These are phyloP conservation scores for Hsuehochloa calcarea DNA, from an alignment of 176 grass and related monocot genomes.

Conservation along the genomic window DNA sequence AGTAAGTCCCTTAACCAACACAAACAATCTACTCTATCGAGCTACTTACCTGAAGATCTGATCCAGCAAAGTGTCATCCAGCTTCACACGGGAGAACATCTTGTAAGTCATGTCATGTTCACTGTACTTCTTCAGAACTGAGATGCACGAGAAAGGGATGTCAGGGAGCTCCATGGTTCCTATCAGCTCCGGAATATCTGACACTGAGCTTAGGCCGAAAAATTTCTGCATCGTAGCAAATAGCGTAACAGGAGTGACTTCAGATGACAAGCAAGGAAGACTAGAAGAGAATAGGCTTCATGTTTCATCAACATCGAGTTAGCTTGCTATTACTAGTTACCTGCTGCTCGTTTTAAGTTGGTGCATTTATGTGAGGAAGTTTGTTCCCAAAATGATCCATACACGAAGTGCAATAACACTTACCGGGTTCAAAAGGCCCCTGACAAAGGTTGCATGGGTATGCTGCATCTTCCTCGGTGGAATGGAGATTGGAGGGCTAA, in stretches of 20 bases:
- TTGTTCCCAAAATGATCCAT: not conserved
- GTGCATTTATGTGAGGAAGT: not conserved
- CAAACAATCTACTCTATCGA: not conserved
- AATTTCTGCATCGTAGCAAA: conserved; percentile 50
- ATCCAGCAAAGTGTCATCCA: conserved; percentile 64
- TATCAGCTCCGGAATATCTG: conserved; percentile 69
- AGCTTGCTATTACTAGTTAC: not conserved
- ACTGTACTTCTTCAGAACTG: conserved; percentile 66
- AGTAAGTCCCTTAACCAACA: not conserved
- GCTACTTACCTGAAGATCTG: conserved; percentile 68
- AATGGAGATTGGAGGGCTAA: conserved; percentile 62
- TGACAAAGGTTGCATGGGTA: conserved; percentile 80
- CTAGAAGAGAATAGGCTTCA: not conserved
- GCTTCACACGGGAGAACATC: conserved; percentile 66
- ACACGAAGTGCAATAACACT: conserved; percentile 13
- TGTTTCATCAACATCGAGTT: not conserved
- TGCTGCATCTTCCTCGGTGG: conserved; percentile 84
- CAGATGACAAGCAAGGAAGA: not conserved
- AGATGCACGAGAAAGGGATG: conserved; percentile 79
- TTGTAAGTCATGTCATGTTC: conserved; percentile 78
- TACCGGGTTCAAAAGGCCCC: conserved; percentile 82
- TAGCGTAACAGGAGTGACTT: not conserved
- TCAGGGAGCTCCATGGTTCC: conserved; percentile 78
- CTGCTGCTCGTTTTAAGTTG: not conserved
- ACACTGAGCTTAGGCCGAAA: conserved; percentile 66